Evolutionary conservation across 2,329 filamentous ascomycete species (phyloP), one percentile per base, ranked within the genome.

Genomic region (Aspergillus sergii): DNA sequence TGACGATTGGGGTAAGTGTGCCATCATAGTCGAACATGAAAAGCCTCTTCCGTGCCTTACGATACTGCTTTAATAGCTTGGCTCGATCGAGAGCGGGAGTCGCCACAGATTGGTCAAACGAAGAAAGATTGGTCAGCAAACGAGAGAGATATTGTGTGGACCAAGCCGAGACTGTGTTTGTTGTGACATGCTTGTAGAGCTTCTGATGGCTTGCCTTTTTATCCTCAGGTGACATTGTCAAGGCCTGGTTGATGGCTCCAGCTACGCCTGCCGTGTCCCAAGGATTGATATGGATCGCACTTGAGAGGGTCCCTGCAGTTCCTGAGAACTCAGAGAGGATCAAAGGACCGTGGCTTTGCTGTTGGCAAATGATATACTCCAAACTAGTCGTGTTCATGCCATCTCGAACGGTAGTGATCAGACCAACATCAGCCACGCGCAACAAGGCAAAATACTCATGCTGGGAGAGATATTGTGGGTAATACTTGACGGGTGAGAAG

Each of bases 11-110:
- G 4, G 95, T 98, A 60, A 99, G 85, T 0, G 95, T 99, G 55
- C 95, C 95, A 76, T 99, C 95, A 73, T 99, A 99, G 80, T 99
- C 95, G 75, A 98, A 97, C 92, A 99, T 94, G 82, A 98, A 97
- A 3, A 99, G 84, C 12, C 95, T 89, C 79, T 91, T 92, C 66
- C 86, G 86, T 4, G 93, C 89, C 45, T 85, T 82, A 64, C 88
- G 87, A 78, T 97, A 98, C 64, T 89, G 89, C 60, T 85, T 81
- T 43, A 96, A 82, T 68, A 97, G 79, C 66, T 88, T 84, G 4
- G 88, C 84, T 41, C 89, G 89, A 75, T 98, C 93, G 23, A 98
- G 86, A 1, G 90, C 85, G 0, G 94, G 94, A 1, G 94, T 98
- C 4, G 90, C 87, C 62, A 90, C 87, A 12, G 88, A 86, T 64